Evolutionary conservation across 2,329 filamentous ascomycete genomes (phyloP).

Genomic region (Coleophoma cylindrospora): DNA sequence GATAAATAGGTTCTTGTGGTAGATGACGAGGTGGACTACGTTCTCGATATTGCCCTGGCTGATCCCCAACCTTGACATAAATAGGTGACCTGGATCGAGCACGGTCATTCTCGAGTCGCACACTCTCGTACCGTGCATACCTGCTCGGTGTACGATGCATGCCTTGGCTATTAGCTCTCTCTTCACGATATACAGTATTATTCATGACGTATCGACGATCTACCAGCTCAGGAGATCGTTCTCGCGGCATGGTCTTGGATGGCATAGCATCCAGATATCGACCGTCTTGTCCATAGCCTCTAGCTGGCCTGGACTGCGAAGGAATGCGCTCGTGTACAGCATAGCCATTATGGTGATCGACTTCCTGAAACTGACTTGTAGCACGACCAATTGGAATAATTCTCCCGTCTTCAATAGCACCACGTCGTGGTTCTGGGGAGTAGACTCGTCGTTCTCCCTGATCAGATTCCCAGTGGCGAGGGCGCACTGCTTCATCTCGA

Average conservation of each 20-base stretch:
- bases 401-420: conserved; percentile 10
- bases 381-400: conserved; percentile 5
- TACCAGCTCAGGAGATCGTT: conserved; percentile 25
- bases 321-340: conserved; percentile 13
- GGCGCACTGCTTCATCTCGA: conserved; percentile 6
- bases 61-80: conserved; percentile 24
- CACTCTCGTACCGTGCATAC: conserved; percentile 28
- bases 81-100: conserved; percentile 29
- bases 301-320: conserved; percentile 10
- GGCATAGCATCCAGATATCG: conserved; percentile 11
- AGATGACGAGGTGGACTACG: conserved; percentile 23
- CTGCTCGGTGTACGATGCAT: conserved; percentile 23
- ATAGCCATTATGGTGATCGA: conserved; percentile 8
- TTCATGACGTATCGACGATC: conserved; percentile 26
- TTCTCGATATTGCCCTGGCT: conserved; percentile 24
- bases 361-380: conserved; percentile 6
- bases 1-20: conserved; percentile 24
- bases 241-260: conserved; percentile 12
- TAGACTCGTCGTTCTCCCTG: conserved; percentile 6
- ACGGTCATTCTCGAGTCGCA: conserved; percentile 25
- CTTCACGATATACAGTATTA: conserved; percentile 27
- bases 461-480: conserved; percentile 12
- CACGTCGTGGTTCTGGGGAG: conserved; percentile 7
- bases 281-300: conserved; percentile 19
- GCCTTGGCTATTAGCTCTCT: conserved; percentile 23